Base-by-base conservation (phyloP, 2,329 filamentous ascomycete genomes). In the Aspergillus chevalieri region DNA sequence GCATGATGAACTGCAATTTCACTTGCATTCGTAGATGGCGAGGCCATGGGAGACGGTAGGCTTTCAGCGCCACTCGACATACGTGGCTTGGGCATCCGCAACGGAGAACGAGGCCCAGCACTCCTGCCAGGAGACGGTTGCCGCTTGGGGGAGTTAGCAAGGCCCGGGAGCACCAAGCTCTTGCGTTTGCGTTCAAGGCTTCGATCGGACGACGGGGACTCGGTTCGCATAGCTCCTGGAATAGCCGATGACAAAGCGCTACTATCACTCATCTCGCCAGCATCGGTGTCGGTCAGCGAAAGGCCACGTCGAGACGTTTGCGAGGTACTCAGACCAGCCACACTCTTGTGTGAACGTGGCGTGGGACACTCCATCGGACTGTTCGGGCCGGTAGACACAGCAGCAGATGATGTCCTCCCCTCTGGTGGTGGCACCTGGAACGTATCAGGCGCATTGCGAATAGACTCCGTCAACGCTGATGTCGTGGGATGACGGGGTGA, bases 311-410 rank as follows among this genome's bases (percentile, higher is more conserved):
- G 87, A 47, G 84, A 86, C 9, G 67, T 67, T 48, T 76, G 78
- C 46, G 79, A 73, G 48, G 81, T 81, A 6, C 78, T 76, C 4
- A 85, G 69, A 54, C 74, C 80, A 59, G 73, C 75, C 48, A 74
- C 74, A 54, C 79, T 81, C 46, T 81, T 83, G 60, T 92, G 85
- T 0, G 92, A 97, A 54, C 89, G 85, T 9, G 93, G 93, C 3
- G 93, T 98, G 9, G 88, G 87, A 53, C 89, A 93, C 68, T 94
- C 91, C 66, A 84, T 84, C 0, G 93, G 93, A 65, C 93, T 98
- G 65, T 83, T 93, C 3, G 93, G 95, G 54, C 88, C 80, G 1
- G 88, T 92, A 2, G 90, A 95, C 24, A 83, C 82, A 21, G 87
- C 74, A 53, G 85, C 72, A 52, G 86, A 83, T 47, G 85, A 84